Base-by-base conservation (phyloP, 2,329 filamentous ascomycete species). In the Pseudogymnoascus sp. region DNA sequence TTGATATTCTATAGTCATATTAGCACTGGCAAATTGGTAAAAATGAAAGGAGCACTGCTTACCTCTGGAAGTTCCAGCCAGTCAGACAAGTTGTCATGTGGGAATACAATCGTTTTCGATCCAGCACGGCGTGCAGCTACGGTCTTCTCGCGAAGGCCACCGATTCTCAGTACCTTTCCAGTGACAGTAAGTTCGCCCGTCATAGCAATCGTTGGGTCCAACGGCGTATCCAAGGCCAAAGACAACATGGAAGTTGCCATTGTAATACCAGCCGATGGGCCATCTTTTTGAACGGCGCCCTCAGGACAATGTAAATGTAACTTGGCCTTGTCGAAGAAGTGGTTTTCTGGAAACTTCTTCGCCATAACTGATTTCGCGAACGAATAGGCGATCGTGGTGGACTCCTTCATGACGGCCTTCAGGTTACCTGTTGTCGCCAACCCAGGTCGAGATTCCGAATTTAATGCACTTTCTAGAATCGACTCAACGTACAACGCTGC, bases 351-450 rank as follows among this genome's bases (percentile, higher is more conserved):
- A 78, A 93, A 99, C 41, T 89, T 79, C 72, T 86, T 88, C 6
- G 89, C 92, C 82, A 98, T 87, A 65, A 93, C 81, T 0, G 91
- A 88, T 79, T 98, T 98, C 71, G 91, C 88, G 72, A 96, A 99
- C 0, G 91, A 96, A 79, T 99, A 98, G 56, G 95, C 96, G 68
- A 99, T 97, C 2, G 86, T 82, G 0, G 92, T 95, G 2, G 93
- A 97, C 78, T 99, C 95, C 78, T 97, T 98, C 96, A 99, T 99
- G 40, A 99, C 95, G 14, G 86, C 85, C 79, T 96, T 95, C 59
- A 99, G 82, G 73, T 98, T 98, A 64, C 95, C 95, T 0, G 95
- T 99, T 65, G 93, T 92, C 72, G 96, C 91, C 46, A 99, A 81
- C 16, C 89, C 85, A 6, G 93, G 89, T 16, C 89, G 84, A 26